These are phyloP conservation scores for Bipolaris cookei DNA, from an alignment of 2,329 filamentous ascomycete genomes.

Conservation along the genomic window DNA sequence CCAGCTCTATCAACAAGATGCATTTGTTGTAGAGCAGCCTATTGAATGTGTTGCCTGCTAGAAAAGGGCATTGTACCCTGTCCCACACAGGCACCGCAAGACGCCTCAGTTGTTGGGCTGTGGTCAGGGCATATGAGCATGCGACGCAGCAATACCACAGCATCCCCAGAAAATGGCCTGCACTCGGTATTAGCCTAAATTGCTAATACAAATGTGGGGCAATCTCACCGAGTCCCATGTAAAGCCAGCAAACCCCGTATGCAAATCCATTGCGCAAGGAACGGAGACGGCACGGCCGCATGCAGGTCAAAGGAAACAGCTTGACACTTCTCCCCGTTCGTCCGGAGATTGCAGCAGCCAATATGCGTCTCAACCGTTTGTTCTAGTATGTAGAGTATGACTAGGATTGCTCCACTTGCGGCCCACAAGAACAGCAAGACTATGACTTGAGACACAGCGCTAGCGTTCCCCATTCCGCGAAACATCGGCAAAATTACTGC, in stretches of 20 bases:
- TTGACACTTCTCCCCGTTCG: constrained; percentile 31
- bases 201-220: constrained; percentile 1
- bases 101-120: neutral
- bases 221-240: constrained; percentile 4
- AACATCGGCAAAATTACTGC: constrained; percentile 4
- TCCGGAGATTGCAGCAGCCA: constrained; percentile 29
- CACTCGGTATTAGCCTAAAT: constrained; percentile 13
- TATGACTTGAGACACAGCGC: constrained; percentile 17
- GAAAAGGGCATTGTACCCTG: neutral
- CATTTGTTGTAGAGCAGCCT: neutral
- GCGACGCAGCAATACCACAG: constrained; percentile 3
- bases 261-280: constrained; percentile 1
- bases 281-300: constrained; percentile 21
- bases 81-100: constrained; percentile 3
- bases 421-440: constrained; percentile 15
- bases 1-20: neutral
- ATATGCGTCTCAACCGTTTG: constrained; percentile 21
- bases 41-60: neutral
- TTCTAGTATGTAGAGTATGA: constrained; percentile 16
- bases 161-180: neutral
- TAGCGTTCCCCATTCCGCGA: constrained; percentile 6
- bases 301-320: constrained; percentile 16
- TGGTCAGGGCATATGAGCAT: neutral
- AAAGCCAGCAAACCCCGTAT: constrained; percentile 6
- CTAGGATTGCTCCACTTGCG: constrained; percentile 16